Conservation (phyloP, 176 grass and related monocot species). For the Carex kokanica region DNA sequence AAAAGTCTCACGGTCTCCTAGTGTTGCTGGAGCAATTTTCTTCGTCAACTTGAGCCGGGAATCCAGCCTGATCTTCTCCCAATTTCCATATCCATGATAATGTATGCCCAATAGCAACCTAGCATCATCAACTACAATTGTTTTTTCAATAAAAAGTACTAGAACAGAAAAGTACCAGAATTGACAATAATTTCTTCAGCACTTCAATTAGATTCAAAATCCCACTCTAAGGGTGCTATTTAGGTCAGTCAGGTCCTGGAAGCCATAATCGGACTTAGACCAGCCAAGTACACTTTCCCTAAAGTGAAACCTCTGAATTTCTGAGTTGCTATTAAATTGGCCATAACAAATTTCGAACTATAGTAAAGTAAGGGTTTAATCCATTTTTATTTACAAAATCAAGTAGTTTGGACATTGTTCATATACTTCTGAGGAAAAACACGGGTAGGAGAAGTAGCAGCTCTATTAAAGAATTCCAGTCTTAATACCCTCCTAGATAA, state of each 20-base stretch:
- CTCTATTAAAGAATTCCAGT: background rate
- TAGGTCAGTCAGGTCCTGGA: background rate
- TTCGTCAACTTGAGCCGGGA: slow-evolving; percentile 62
- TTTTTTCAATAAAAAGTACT: background rate
- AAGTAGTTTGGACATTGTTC: background rate
- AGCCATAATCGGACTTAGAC: background rate
- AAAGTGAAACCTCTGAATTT: background rate
- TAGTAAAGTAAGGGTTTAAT: background rate
- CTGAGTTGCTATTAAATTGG: background rate
- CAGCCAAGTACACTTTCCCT: background rate
- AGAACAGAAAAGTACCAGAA: background rate
- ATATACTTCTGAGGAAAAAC: background rate
- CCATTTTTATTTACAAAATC: background rate
- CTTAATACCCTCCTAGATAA: background rate
- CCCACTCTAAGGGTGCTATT: background rate
- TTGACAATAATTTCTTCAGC: background rate
- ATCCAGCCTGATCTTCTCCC: slow-evolving; percentile 96
- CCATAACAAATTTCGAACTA: background rate
- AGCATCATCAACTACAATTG: slow-evolving; percentile 83
- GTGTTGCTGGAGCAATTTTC: slow-evolving; percentile 96
- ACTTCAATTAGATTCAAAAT: background rate
- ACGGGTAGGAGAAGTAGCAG: background rate
- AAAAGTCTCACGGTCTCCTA: slow-evolving; percentile 92
- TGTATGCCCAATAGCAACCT: slow-evolving; percentile 94
- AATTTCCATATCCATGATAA: slow-evolving; percentile 98